Conservation (phyloP, 176 grass and related monocot genomes). For the Leersia perrieri region DNA sequence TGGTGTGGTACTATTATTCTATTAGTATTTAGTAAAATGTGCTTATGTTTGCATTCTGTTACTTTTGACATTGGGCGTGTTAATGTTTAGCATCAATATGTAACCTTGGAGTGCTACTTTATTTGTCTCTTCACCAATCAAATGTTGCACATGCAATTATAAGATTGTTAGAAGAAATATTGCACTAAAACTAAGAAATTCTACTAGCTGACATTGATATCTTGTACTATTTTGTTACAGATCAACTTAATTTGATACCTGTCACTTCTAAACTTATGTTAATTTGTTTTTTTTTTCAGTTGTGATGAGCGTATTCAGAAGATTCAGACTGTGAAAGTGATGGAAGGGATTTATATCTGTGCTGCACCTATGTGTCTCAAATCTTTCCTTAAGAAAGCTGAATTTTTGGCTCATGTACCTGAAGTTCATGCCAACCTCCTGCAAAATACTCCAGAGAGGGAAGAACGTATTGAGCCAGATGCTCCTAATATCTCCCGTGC, state of each 20-base stretch:
- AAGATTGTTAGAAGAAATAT: background rate
- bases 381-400: constrained; percentile 77
- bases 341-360: constrained; percentile 98
- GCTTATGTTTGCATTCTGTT: background rate
- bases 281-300: constrained; percentile 48
- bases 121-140: background rate
- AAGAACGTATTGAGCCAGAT: constrained; percentile 59
- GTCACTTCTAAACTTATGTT: constrained; percentile 30
- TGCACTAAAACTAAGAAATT: background rate
- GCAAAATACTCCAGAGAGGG: constrained; percentile 47
- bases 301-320: constrained; percentile 98
- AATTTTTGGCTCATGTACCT: constrained; percentile 77
- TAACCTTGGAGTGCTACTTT: background rate
- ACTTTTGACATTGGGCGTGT: background rate
- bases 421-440: constrained; percentile 67
- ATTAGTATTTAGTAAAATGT: background rate
- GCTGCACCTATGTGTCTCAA: constrained; percentile 94
- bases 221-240: constrained; percentile 2
- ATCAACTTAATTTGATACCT: background rate
- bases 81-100: constrained; percentile 11
- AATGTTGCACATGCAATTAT: constrained; percentile 4
- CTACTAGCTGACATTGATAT: background rate
- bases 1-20: constrained; percentile 17
- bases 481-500: constrained; percentile 53
- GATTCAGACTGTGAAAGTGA: constrained; percentile 92